Percentiles rank a stretch among this genome's conserved stretches.
Conservation (phyloP, 2,329 filamentous ascomycete genomes). For the Botryotinia calthae region DNA sequence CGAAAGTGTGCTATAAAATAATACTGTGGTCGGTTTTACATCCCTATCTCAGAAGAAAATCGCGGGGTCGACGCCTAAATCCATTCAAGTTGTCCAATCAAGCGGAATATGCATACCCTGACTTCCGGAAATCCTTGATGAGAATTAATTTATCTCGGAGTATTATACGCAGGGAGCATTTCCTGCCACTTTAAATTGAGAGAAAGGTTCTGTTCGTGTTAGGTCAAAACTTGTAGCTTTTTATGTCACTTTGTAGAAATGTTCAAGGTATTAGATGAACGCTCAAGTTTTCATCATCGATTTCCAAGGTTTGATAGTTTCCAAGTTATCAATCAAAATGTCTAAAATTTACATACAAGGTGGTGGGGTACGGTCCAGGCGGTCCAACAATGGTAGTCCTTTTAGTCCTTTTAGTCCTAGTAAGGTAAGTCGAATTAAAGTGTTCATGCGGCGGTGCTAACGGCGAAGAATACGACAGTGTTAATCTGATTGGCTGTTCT, state of each 20-base stretch:
- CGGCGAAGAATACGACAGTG: background rate
- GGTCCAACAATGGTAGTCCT: background rate
- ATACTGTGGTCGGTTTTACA: background rate
- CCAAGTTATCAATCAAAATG: background rate
- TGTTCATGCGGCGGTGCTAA: background rate
- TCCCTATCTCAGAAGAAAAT: background rate
- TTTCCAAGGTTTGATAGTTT: background rate
- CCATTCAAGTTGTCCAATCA: background rate
- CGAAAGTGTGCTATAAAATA: background rate
- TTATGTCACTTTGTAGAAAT: background rate
- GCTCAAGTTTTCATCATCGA: background rate
- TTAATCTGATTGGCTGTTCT: background rate
- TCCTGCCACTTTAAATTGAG: constrained; percentile 10
- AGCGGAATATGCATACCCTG: background rate
- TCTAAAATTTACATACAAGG: background rate
- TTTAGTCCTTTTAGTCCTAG: background rate
- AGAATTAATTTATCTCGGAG: background rate
- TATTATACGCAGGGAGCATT: constrained; percentile 13
- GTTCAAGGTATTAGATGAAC: background rate
- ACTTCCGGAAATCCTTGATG: constrained; percentile 1
- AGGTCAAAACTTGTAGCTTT: background rate
- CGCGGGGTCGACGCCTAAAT: background rate
- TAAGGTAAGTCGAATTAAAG: no score
- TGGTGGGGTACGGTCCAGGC: background rate
- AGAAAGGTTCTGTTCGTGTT: background rate